Conservation (phyloP, 1,284 basidiomycete species). For the Schizophyllum amplum region DNA sequence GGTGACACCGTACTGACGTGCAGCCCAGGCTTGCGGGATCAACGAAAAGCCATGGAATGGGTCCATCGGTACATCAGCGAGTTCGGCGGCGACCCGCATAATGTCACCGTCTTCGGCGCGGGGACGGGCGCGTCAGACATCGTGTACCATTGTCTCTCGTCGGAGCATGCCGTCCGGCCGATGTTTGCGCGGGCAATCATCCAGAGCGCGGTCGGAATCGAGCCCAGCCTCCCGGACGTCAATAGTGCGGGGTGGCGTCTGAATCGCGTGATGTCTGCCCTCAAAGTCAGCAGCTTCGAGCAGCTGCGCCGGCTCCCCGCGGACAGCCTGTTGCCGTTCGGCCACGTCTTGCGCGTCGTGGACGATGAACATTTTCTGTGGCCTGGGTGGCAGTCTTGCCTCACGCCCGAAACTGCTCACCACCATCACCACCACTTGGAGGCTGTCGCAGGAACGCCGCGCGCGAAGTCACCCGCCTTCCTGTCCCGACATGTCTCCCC, state of each 20-base stretch:
- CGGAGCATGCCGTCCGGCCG: constrained; percentile 46
- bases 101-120: constrained; percentile 65
- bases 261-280: constrained; percentile 46
- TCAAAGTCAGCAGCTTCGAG: constrained; percentile 45
- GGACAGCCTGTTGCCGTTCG: constrained; percentile 45
- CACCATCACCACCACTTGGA: constrained; percentile 22
- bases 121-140: constrained; percentile 67
- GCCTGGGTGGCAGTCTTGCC: constrained; percentile 45
- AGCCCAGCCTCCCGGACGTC: constrained; percentile 51
- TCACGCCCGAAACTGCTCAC: constrained; percentile 31
- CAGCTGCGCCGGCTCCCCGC: constrained; percentile 50
- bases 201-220: constrained; percentile 51
- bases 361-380: constrained; percentile 65
- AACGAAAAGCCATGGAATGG: constrained; percentile 65
- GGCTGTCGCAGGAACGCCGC: constrained; percentile 7
- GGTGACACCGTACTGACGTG: not conserved
- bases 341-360: constrained; percentile 42
- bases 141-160: constrained; percentile 60
- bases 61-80: constrained; percentile 53
- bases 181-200: constrained; percentile 61
- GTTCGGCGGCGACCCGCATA: constrained; percentile 66
- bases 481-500: constrained; percentile 8
- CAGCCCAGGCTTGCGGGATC: constrained; percentile 55
- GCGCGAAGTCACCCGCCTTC: not conserved
- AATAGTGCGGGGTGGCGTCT: constrained; percentile 57